Evolutionary conservation across 2,329 filamentous ascomycete species (phyloP), one percentile per base, ranked within the genome.

Genomic region (Golovinomyces cichoracearum): DNA sequence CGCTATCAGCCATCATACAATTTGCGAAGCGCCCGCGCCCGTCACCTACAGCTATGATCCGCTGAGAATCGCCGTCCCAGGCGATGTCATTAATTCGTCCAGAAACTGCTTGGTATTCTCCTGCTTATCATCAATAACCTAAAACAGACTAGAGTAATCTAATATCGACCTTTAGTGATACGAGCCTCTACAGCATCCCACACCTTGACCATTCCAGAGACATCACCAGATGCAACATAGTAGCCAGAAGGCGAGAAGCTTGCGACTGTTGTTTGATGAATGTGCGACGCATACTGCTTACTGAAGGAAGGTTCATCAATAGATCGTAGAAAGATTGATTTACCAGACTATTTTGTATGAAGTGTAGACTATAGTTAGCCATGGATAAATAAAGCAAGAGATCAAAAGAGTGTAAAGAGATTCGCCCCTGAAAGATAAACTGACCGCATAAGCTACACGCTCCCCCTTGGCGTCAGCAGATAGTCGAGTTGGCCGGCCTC

Each of bases 51-150:
- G 88, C 90, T 58, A 95, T 94, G 60, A 98, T 80, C 46, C 90
- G 80, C 67, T 94, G 86, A 52, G 83, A 93, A 64, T 98, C 90
- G 50, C 86, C 88, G 59, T 95, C 90, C 86, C 90, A 98, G 1
- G 85, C 88, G 55, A 98, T 76, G 62, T 98, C 90, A 62, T 93
- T 93, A 65, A 98, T 88, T 48, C 83, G 80, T 12, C 90, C 90
- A 29, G 83, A 85, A 59, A 95, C 86, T 64, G 95, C 94, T 60
- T 77, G 73, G 65, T 93, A 95, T 64, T 95, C 88, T 55, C 86
- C 71, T 71, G 53, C 31, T 19, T 4, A 13, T 37, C 6, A 31
- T 52, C 31, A 53, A 35, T 29, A 19, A 45, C 26, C n/a, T 19
- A 19, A 23, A 9, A 37, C 25, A 6, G 21, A 15, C 10, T 10